Base-by-base conservation (phyloP, 2,329 filamentous ascomycete species). In the Cladosporium austrohemisphaericum region DNA sequence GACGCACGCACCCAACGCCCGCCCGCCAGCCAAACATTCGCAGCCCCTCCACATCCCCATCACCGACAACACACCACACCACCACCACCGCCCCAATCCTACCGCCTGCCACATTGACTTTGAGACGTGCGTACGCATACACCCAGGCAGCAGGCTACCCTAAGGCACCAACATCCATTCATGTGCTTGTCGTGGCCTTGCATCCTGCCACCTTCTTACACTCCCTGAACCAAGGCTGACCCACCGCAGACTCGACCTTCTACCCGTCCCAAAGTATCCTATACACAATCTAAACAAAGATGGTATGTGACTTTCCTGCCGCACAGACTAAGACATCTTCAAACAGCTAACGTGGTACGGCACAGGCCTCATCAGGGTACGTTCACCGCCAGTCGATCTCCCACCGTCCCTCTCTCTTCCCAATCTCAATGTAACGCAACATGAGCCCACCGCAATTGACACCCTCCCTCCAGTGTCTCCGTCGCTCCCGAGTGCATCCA, bases 401-500 rank as follows among this genome's bases (percentile, higher is more conserved):
- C 20, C 26, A 25, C 18, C 37, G 14, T n/a, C 7, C 19, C 20
- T 9, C 29, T 18, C 8, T 13, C 43, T 14, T 11, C 37, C 18
- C 45, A n/a, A 32, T 19, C 35, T 23, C 32, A 11, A 26, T 25
- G 14, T 11, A n/a, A 23, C 29, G 20, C 23, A 6, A 32, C 6
- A 23, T 20, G 32, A 28, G 16, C 44, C 13, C 25, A 16, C 10
- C 41, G 10, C 29, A 22, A 45, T 23, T 45, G 20, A 45, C 41
- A 45, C 44, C 13, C 25, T 5, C 16, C 18, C 25, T 38, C 33
- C 33, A 90, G 86, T 79, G 85, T 86, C 61, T 77, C 78, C 68
- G 83, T 90, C 64, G 74, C 79, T 58, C 78, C 80, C 67, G 85
- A 91, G 52, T 90, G 86, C 79, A 80, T 78, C 62, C 63, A 64